These are phyloP conservation scores for Cutaneotrichosporon cavernicola DNA, from an alignment of 1,284 basidiomycete genomes.

Conservation along the genomic window DNA sequence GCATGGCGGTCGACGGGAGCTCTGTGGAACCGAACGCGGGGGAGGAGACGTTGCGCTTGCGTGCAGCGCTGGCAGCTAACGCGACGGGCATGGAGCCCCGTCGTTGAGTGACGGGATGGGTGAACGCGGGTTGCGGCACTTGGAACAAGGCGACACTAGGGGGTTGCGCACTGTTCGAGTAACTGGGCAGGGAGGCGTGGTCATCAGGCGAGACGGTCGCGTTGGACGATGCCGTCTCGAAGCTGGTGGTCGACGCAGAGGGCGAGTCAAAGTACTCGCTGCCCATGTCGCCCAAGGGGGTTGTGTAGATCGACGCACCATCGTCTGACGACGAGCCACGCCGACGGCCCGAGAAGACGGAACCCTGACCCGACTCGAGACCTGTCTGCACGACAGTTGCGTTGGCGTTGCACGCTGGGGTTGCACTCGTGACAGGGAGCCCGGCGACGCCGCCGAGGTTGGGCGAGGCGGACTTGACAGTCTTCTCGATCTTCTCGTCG, in stretches of 20 bases:
- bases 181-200: neutral
- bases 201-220: constrained; percentile 9
- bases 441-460: neutral
- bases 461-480: constrained; percentile 1
- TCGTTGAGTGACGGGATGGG: neutral
- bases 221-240: constrained; percentile 11
- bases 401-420: neutral
- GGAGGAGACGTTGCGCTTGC: constrained; percentile 9
- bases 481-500: constrained; percentile 11
- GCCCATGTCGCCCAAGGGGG: constrained; percentile 9
- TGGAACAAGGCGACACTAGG: constrained; percentile 4
- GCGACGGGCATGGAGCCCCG: constrained; percentile 9
- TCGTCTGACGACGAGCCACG: constrained; percentile 3
- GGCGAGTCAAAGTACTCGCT: constrained; percentile 10
- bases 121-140: neutral
- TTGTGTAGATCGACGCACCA: constrained; percentile 8
- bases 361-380: neutral
- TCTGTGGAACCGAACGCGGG: neutral
- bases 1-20: neutral
- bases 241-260: constrained; percentile 10
- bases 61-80: neutral
- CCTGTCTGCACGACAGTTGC: constrained; percentile 5
- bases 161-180: constrained; percentile 3
- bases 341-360: neutral
- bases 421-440: neutral